A percentile compares a stretch with the other conserved stretches of the same genome.
Conservation (phyloP, 2,329 filamentous ascomycete genomes). For the Alternaria solani region DNA sequence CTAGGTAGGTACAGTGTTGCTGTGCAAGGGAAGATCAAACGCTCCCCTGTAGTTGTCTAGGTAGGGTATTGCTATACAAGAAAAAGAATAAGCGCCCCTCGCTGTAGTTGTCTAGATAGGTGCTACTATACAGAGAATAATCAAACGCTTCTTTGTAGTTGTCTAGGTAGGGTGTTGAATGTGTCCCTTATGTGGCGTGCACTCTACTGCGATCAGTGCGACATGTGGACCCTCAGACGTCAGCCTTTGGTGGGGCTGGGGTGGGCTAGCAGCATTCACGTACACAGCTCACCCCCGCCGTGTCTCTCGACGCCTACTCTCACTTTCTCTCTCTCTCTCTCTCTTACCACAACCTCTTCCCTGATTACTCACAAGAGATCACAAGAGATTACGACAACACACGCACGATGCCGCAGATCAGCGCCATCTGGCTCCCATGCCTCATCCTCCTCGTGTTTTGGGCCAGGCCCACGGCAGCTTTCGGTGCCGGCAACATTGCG, state of each 20-base stretch:
- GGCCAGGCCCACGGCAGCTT: slow-evolving; percentile 74
- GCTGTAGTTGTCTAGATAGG: no score
- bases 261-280: slow-evolving; percentile 7
- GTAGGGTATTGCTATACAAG: no score
- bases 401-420: slow-evolving; percentile 39
- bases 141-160: no score
- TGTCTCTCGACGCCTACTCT: not conserved
- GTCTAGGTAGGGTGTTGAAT: no score
- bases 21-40: no score
- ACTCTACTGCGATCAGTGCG: not conserved
- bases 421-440: slow-evolving; percentile 51
- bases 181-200: not conserved
- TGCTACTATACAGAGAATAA: no score
- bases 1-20: no score
- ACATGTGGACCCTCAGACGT: not conserved
- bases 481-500: slow-evolving; percentile 89
- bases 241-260: slow-evolving; percentile 13
- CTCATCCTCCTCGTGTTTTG: slow-evolving; percentile 68
- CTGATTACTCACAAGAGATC: slow-evolving; percentile 4
- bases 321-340: no score
- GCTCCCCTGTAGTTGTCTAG: no score
- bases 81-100: no score
- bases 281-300: not conserved
- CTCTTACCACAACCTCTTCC: not conserved
- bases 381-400: slow-evolving; percentile 12